These are phyloP conservation scores for Cyathus striatus DNA, from an alignment of 768 basidiomycete genomes.

Conservation along the genomic window DNA sequence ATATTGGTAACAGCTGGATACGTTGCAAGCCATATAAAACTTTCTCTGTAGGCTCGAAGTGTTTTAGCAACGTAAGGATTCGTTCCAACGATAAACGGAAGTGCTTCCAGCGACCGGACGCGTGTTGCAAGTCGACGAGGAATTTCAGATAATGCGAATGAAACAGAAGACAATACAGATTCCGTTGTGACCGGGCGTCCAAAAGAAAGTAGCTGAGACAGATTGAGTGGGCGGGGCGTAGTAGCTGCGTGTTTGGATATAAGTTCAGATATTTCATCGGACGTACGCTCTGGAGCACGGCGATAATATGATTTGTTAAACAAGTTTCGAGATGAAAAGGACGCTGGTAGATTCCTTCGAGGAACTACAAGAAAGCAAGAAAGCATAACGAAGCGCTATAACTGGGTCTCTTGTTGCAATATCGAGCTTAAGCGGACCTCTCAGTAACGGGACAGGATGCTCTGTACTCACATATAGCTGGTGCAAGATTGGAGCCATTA, in stretches of 20 bases:
- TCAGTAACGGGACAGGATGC: no score
- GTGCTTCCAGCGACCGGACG: conserved; percentile 64
- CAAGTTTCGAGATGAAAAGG: no score
- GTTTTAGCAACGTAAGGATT: conserved; percentile 81
- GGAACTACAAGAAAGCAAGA: no score
- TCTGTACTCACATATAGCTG: no score
- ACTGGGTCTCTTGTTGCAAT: no score
- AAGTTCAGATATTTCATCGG: conserved; percentile 16
- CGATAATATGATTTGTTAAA: no score
- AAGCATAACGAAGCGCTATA: no score
- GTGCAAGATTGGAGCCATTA: no score
- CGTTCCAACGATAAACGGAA: conserved; percentile 87
- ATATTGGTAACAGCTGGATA: conserved; percentile 62
- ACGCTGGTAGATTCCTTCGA: no score
- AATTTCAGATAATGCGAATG: conserved; percentile 70
- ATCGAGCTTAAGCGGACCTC: no score
- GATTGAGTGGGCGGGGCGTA: conserved; percentile 63
- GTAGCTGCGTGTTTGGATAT: conserved; percentile 61
- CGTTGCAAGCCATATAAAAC: conserved; percentile 65
- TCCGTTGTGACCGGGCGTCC: conserved; percentile 67
- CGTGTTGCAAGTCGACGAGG: conserved; percentile 74
- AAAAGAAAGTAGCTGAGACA: conserved; percentile 69
- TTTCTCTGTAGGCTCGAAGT: conserved; percentile 61
- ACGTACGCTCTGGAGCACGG: conserved; percentile 26
- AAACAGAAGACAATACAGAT: conserved; percentile 70